Conservation (phyloP, 805 yeast genomes). For the Spathaspora arborariae region DNA sequence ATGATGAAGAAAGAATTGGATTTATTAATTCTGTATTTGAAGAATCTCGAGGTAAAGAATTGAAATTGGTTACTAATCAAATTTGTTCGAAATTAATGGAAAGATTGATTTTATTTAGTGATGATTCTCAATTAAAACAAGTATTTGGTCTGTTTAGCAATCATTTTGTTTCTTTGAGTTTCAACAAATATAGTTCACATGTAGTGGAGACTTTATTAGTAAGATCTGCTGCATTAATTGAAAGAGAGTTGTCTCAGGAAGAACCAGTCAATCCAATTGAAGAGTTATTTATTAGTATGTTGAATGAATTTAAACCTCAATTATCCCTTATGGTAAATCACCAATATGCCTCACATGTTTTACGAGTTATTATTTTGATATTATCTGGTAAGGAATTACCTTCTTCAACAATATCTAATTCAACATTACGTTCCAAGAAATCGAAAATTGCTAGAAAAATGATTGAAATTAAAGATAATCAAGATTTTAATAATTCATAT, state of each 20-base stretch:
- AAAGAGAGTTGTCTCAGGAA: conserved; percentile 59
- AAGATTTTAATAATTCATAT: conserved; percentile 62
- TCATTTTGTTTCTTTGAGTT: conserved; percentile 71
- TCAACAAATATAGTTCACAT: conserved; percentile 91
- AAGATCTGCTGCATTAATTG: conserved; percentile 69
- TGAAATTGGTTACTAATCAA: conserved; percentile 89
- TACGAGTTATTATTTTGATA: conserved; percentile 68
- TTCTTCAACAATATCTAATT: conserved; percentile 62
- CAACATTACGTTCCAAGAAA: conserved; percentile 75
- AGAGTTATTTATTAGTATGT: conserved; percentile 56
- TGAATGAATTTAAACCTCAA: conserved; percentile 63
- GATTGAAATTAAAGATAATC: conserved; percentile 81
- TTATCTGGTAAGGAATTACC: conserved; percentile 78
- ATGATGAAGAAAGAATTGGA: conserved; percentile 65
- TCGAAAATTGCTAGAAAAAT: conserved; percentile 88
- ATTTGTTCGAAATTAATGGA: conserved; percentile 92
- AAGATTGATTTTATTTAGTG: conserved; percentile 67
- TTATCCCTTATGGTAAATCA: conserved; percentile 60
- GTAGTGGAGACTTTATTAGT: conserved; percentile 84
- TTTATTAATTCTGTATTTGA: conserved; percentile 77
- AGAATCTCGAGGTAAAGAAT: conserved; percentile 84
- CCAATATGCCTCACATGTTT: conserved; percentile 84
- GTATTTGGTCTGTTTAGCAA: conserved; percentile 66
- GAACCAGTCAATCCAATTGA: conserved; percentile 59
- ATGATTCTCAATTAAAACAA: conserved; percentile 59